Evolutionary conservation across 1,284 basidiomycete species (phyloP), one percentile per base, ranked within the genome.

Genomic region (Xerocomus cyaneibrunnescens): DNA sequence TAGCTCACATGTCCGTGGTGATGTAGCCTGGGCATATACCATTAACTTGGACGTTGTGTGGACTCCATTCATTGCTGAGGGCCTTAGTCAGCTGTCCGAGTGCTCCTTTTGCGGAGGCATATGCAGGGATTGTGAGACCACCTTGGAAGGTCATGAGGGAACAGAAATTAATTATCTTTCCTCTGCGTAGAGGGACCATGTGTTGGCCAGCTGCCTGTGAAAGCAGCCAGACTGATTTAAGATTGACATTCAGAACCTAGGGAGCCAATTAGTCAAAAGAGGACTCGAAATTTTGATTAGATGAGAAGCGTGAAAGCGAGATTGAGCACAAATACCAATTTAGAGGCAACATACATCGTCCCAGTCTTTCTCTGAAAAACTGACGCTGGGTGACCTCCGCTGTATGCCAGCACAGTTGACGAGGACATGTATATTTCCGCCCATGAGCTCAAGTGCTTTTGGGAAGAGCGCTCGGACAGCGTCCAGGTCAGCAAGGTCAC

Each of bases 341-440:
- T 45, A 48, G 35, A 49, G 39, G 55, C 42, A 46, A 73, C 83
- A 65, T 68, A 92, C 92, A 72, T 94, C 90, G 66, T 95, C 86
- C 93, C 93, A 97, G 68, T 95, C 89, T 42, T 76, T 70, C 68
- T 96, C 93, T 34, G 83, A 76, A 70, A 98, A 98, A 61, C 84
- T 79, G 60, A 92, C 82, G 37, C 85, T 85, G 51, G 90, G 89
- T 50, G 87, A 84, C 70, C 93, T 78, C 64, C 92, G 80, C 71
- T 97, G 94, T 62, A 98, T 97, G 43, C 94, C 95, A 50, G 91
- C 95, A 69, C 94, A 97, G 72, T 98, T 96, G 68, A 98, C 83
- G 42, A 98, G 81, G 59, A 97, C 79, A 68, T 97, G 85, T 58
- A 98, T 86, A 50, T 82, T 74, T 42, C 79, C 81, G 38, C 75